A percentile compares a stretch with the other conserved stretches of the same genome.
Conservation (phyloP, 1,139 yeast genomes). For the Geotrichum phurueaensis region DNA sequence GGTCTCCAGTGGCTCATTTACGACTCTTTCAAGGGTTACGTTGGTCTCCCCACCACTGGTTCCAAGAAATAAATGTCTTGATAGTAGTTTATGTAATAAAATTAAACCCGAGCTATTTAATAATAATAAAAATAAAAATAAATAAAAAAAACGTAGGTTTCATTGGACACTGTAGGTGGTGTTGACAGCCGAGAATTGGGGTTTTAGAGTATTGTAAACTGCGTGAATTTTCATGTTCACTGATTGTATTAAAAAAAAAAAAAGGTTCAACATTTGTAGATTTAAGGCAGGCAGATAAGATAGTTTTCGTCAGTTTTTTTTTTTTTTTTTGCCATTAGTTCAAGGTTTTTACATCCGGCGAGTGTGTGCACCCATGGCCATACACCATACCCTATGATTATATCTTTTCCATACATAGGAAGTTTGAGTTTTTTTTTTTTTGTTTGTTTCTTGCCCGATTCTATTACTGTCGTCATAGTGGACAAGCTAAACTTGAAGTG, state of each 20-base stretch:
- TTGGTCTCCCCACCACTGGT: conserved; percentile 90
- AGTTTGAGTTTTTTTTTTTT: no score
- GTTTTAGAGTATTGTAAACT: neutral
- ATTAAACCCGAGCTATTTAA: conserved; percentile 13
- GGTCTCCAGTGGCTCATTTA: conserved; percentile 95
- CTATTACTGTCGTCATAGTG: no score
- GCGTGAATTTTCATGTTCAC: neutral
- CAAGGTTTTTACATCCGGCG: neutral
- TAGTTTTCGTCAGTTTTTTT: neutral
- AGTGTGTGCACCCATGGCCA: no score
- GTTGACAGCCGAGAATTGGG: neutral
- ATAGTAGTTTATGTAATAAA: conserved; percentile 5
- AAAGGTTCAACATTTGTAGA: no score
- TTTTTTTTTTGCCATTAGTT: neutral
- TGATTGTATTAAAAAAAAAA: neutral
- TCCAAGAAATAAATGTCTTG: conserved; percentile 22
- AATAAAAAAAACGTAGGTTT: neutral
- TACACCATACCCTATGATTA: no score
- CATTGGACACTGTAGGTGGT: neutral
- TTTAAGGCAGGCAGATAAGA: no score
- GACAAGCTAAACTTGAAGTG: no score
- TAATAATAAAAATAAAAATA: neutral
- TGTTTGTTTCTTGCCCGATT: no score
- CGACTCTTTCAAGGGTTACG: conserved; percentile 85
- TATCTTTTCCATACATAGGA: no score